phyloP scores from a whole-genome alignment of 352 stramenopile species.

The Globisporangium nunn region DNA sequence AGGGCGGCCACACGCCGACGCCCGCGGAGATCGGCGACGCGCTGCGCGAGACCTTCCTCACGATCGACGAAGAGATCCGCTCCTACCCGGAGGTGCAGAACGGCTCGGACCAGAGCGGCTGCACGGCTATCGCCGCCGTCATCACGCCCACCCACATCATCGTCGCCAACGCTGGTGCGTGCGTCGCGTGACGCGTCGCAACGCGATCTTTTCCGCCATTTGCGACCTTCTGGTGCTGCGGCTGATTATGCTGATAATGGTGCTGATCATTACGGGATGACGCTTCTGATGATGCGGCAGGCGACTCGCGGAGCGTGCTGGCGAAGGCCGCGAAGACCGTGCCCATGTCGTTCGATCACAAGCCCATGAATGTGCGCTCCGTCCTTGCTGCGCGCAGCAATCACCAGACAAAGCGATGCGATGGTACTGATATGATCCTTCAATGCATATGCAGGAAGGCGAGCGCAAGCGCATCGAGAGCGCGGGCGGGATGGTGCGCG shows the following conservation, averaged over 20 bases:
- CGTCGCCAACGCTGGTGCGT: slow-evolving; percentile 63
- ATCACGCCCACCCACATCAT: slow-evolving; percentile 67
- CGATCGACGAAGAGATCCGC: slow-evolving; percentile 57
- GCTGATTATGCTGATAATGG: too few relatives aligned
- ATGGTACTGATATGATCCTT: too few relatives aligned
- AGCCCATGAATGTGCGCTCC: slow-evolving; percentile 75
- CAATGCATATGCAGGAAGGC: slow-evolving; percentile 24
- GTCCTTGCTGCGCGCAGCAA: slow-evolving; percentile 20
- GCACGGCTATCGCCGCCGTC: slow-evolving; percentile 68
- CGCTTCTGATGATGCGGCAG: slow-evolving; percentile 7
- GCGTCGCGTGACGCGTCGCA: neutral
- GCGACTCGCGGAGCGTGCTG: slow-evolving; percentile 76
- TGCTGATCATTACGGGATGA: neutral
- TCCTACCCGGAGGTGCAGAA: slow-evolving; percentile 35
- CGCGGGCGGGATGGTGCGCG: slow-evolving; percentile 59
- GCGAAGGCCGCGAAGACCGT: slow-evolving; percentile 40
- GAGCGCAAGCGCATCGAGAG: slow-evolving; percentile 67
- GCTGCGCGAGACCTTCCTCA: slow-evolving; percentile 60
- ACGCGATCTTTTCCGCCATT: neutral
- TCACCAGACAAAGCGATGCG: too few relatives aligned
- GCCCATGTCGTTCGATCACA: slow-evolving; percentile 89
- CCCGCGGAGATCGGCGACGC: slow-evolving; percentile 48
- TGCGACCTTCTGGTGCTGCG: too few relatives aligned
- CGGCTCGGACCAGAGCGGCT: slow-evolving; percentile 64
- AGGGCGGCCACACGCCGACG: slow-evolving; percentile 17